Percentiles rank a stretch among this genome's conserved stretches.
Conservation (phyloP, 345 rosid species). For the Noccaea caerulescens region DNA sequence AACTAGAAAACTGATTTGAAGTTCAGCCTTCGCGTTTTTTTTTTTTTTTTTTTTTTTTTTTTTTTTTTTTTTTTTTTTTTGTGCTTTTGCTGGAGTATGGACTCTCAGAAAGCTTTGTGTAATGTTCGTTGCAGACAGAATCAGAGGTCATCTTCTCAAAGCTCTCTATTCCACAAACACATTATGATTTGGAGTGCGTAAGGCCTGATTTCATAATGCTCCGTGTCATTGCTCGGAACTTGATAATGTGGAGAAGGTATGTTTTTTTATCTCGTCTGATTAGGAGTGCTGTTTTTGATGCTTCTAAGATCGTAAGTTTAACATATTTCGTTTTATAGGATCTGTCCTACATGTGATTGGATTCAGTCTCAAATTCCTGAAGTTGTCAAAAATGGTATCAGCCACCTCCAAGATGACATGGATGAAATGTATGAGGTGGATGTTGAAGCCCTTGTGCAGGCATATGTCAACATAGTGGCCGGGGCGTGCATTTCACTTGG, state of each 20-base stretch:
- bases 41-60: neutral
- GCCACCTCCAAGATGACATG: constrained; percentile 62
- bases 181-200: constrained; percentile 79
- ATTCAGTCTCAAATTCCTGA: constrained; percentile 89
- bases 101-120: constrained; percentile 31
- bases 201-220: constrained; percentile 99
- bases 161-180: constrained; percentile 85
- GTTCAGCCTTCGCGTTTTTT: constrained; percentile 18
- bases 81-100: constrained; percentile 14
- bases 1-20: constrained; percentile 27
- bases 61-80: neutral
- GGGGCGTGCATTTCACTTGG: constrained; percentile 97
- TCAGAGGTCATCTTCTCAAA: constrained; percentile 73
- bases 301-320: constrained; percentile 33
- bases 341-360: constrained; percentile 85
- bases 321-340: constrained; percentile 53
- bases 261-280: constrained; percentile 10
- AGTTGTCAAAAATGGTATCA: constrained; percentile 65
- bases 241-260: constrained; percentile 97
- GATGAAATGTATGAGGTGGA: constrained; percentile 75
- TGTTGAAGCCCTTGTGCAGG: constrained; percentile 80
- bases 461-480: constrained; percentile 85
- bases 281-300: constrained; percentile 30
- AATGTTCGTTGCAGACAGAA: constrained; percentile 68
- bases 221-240: constrained; percentile 92